phyloP scores from a whole-genome alignment of 2,329 filamentous ascomycete genomes.

The Xylaria sp. region DNA sequence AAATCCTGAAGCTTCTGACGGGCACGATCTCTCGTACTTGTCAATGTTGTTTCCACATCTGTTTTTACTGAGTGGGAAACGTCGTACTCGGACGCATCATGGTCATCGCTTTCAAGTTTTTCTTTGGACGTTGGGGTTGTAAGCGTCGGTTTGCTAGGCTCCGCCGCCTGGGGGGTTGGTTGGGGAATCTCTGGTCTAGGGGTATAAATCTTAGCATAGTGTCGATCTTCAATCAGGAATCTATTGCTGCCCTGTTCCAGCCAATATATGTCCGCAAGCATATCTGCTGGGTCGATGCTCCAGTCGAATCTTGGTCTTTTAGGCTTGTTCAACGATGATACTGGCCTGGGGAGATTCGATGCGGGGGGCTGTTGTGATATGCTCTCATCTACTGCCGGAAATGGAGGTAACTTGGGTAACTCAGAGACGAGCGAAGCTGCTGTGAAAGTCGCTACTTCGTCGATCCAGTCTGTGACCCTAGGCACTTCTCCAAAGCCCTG shows the following conservation, averaged over 20 bases:
- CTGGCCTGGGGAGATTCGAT: constrained; percentile 56
- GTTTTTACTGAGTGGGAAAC: constrained; percentile 37
- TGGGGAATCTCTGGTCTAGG: constrained; percentile 35
- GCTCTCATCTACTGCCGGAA: constrained; percentile 58
- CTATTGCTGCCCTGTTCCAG: constrained; percentile 85
- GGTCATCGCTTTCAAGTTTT: constrained; percentile 20
- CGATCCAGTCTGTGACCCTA: constrained; percentile 80
- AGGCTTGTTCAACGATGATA: constrained; percentile 65
- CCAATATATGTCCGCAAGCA: constrained; percentile 93
- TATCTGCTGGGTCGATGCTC: constrained; percentile 83
- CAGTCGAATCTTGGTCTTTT: constrained; percentile 85
- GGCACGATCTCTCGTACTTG: constrained; percentile 67
- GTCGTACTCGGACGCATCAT: constrained; percentile 32
- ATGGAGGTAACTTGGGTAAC: constrained; percentile 58
- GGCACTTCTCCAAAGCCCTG: constrained; percentile 82
- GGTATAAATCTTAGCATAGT: constrained; percentile 79
- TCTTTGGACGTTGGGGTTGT: constrained; percentile 34
- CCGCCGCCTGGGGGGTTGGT: constrained; percentile 36
- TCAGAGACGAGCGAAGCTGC: constrained; percentile 52
- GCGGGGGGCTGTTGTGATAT: constrained; percentile 52
- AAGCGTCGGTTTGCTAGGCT: constrained; percentile 33
- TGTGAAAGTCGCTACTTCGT: constrained; percentile 68
- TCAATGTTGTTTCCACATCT: constrained; percentile 60
- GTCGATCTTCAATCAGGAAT: constrained; percentile 79
- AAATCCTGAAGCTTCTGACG: constrained; percentile 70